Evolutionary conservation across 2,329 filamentous ascomycete genomes (phyloP).

Genomic region (Bipolaris cookei): DNA sequence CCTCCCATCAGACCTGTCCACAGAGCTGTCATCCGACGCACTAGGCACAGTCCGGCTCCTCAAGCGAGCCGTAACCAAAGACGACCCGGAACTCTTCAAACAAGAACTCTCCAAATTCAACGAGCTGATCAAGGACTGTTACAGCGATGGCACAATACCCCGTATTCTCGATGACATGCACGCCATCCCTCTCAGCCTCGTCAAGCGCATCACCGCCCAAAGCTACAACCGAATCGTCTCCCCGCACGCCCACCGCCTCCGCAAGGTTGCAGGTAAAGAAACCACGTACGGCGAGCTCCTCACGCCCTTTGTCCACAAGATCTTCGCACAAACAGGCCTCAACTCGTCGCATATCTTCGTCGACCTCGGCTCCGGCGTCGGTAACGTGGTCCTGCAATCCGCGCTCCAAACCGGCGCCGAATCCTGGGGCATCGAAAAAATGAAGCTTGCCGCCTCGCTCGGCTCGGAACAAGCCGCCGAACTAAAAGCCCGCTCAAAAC

Average conservation of each 20-base stretch:
- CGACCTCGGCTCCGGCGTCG: conserved; percentile 93
- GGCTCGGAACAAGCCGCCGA: conserved; percentile 81
- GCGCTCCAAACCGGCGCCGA: conserved; percentile 93
- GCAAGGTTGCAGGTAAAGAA: conserved; percentile 85
- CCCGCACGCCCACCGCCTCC: conserved; percentile 81
- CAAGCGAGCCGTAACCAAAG: conserved; percentile 73
- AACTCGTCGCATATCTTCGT: conserved; percentile 87
- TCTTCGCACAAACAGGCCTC: conserved; percentile 79
- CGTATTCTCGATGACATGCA: conserved; percentile 73
- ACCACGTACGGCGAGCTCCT: conserved; percentile 95
- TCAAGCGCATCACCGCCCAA: conserved; percentile 83
- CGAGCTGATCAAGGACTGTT: conserved; percentile 66
- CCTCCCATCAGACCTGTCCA: conserved; percentile 71
- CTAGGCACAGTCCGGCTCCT: conserved; percentile 78
- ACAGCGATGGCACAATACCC: conserved; percentile 73
- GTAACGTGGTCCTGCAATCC: conserved; percentile 93
- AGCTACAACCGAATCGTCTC: conserved; percentile 93
- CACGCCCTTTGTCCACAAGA: conserved; percentile 80
- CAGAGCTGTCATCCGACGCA: conserved; percentile 72
- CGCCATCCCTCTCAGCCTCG: conserved; percentile 68
- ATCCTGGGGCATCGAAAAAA: conserved; percentile 95
- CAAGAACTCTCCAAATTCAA: conserved; percentile 80
- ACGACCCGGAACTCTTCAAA: conserved; percentile 72
- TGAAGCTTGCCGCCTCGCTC: conserved; percentile 85
- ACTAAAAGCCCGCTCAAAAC: conserved; percentile 80